Evolutionary conservation across 106 monocot genomes (phyloP).

Genomic region (Phalaenopsis equestris): DNA sequence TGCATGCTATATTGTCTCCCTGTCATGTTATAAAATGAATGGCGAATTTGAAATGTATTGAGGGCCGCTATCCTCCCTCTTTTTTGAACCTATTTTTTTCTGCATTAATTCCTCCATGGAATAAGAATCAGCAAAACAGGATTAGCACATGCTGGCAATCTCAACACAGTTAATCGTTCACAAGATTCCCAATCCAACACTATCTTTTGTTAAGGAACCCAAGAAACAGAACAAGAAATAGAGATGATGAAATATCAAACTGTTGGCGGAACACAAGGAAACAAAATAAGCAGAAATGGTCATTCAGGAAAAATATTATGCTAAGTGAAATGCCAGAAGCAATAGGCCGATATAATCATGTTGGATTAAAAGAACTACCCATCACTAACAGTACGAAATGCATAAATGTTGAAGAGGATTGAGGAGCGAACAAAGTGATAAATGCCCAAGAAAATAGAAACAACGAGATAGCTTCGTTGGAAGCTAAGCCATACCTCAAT

Average conservation of each 20-base stretch:
- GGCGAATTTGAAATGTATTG: background rate
- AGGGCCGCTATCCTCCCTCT: background rate
- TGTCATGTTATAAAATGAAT: background rate
- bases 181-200: background rate
- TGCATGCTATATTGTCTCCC: background rate
- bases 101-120: no score
- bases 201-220: background rate
- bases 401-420: background rate
- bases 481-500: constrained; percentile 22
- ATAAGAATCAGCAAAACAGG: background rate
- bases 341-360: background rate
- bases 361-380: background rate
- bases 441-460: background rate
- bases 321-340: background rate
- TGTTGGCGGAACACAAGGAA: background rate
- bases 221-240: background rate
- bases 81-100: background rate
- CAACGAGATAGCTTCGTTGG: background rate
- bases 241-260: background rate
- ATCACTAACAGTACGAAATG: background rate
- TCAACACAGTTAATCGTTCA: background rate
- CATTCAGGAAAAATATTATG: background rate
- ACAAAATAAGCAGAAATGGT: background rate
- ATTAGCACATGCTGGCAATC: background rate
- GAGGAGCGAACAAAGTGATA: background rate